Evolutionary conservation across 2,329 filamentous ascomycete genomes (phyloP), one percentile per base, ranked within the genome.

Genomic region (Onygenales sp.): DNA sequence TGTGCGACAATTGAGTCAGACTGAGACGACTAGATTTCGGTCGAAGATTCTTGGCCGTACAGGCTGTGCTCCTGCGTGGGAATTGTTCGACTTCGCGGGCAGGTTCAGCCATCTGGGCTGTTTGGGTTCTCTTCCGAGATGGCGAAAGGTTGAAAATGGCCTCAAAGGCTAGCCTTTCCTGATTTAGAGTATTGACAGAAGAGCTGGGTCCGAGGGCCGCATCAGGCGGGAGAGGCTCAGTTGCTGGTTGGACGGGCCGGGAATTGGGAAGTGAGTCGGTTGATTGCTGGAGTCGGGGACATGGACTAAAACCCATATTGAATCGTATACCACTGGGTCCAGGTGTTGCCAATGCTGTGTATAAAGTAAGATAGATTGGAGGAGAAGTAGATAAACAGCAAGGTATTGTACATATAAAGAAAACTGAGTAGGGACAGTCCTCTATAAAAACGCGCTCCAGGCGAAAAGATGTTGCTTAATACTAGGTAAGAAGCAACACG

Each of bases 1-100:
- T 58, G 49, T 59, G 57, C 3, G 67, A 65, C 9, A 70, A 33
- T 9, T 45, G 49, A 11, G 33, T 52, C 35, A 59, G 38, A 32
- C 56, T 55, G 17, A 52, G 35, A 27, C 50, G 50, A 32, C 50
- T 52, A 43, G 32, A n/a, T 27, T 52, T 52, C 3, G 41, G 11
- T 10, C n/a, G 33, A 13, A 46, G 6, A 10, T 49, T 5, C 21
- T 32, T 41, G 4, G 47, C 21, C 31, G 11, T 17, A 49, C 32
- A 31, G 9, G 13, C 47, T 2, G 39, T 21, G 31, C 31, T 36
- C 10, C 39, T 42, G n/a, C 41, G 39, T 36, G 41, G 33, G 32
- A 11, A n/a, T 9, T 41, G 36, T 8, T 32, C 35, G 4, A 32
- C 5, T 41, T 41, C 47, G 2, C 11, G 35, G 7, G 7, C 17